phyloP scores from a whole-genome alignment of 495 filamentous ascomycete genomes.

The Tuber borchii region DNA sequence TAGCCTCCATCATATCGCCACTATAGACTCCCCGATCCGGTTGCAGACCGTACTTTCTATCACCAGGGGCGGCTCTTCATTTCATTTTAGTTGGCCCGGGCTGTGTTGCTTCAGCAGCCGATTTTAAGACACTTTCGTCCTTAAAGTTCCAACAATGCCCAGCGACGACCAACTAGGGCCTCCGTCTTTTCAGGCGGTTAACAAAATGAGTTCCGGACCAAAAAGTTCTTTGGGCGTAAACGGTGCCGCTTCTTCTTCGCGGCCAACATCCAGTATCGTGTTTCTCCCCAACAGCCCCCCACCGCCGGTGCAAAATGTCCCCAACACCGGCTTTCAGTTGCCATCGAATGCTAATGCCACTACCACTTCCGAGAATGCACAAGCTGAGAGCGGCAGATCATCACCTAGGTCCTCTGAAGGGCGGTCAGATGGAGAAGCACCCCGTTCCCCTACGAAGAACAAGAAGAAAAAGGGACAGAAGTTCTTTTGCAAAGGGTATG shows the following conservation, averaged over 20 bases:
- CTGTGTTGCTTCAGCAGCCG: background rate
- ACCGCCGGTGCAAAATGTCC: background rate
- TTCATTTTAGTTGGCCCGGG: background rate
- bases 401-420: slow-evolving; percentile 14
- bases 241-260: slow-evolving; percentile 24
- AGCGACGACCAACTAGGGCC: slow-evolving; percentile 33
- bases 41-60: background rate
- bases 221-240: slow-evolving; percentile 16
- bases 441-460: slow-evolving; percentile 33
- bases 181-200: slow-evolving; percentile 34
- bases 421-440: slow-evolving; percentile 25
- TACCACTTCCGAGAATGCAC: slow-evolving; percentile 19
- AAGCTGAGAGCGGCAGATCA: slow-evolving; percentile 23
- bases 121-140: slow-evolving; percentile 18
- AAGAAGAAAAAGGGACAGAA: slow-evolving; percentile 81
- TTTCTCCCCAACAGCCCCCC: slow-evolving; percentile 13
- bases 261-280: slow-evolving; percentile 1
- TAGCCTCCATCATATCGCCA: background rate
- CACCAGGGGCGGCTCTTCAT: background rate
- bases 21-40: background rate
- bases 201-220: slow-evolving; percentile 32
- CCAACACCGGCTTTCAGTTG: slow-evolving; percentile 13
- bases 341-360: slow-evolving; percentile 25
- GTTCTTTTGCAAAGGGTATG: slow-evolving; percentile 96
- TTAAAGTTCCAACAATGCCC: slow-evolving; percentile 32